Conservation (phyloP, 2,329 filamentous ascomycete genomes). For the Tolypocladium pustulatum region DNA sequence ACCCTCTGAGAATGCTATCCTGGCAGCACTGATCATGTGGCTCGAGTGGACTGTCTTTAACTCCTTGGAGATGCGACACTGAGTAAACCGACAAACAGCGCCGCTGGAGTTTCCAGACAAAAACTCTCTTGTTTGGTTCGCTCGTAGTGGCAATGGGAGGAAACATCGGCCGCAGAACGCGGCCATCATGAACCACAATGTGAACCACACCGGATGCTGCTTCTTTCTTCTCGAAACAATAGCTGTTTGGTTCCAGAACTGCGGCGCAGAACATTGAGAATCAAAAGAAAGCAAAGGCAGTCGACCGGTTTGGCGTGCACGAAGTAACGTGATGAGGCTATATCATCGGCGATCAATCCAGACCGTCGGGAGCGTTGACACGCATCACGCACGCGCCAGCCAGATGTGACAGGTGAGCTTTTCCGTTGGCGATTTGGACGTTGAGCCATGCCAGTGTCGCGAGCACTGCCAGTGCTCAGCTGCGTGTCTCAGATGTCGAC, state of each 20-base stretch:
- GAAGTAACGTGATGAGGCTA: slow-evolving; percentile 1
- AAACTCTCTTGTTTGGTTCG: neutral
- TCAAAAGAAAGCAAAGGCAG: neutral
- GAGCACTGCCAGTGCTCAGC: neutral
- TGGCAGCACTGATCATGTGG: neutral
- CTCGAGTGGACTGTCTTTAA: neutral
- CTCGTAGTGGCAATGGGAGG: neutral
- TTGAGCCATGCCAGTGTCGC: neutral
- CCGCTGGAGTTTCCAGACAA: neutral
- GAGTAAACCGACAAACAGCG: neutral
- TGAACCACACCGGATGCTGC: neutral
- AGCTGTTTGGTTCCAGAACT: neutral
- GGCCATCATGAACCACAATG: neutral
- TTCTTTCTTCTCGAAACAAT: neutral
- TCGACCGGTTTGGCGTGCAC: neutral
- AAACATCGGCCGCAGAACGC: neutral
- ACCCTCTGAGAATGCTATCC: neutral
- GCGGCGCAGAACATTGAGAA: neutral
- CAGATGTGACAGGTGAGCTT: neutral
- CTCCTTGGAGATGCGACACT: neutral
- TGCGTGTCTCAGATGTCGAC: neutral
- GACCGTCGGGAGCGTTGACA: slow-evolving; percentile 5
- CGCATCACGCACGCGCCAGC: neutral
- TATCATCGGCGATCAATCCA: slow-evolving; percentile 7
- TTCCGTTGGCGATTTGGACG: neutral